Conservation (phyloP, 176 grass and related monocot species). For the Oryza punctata region DNA sequence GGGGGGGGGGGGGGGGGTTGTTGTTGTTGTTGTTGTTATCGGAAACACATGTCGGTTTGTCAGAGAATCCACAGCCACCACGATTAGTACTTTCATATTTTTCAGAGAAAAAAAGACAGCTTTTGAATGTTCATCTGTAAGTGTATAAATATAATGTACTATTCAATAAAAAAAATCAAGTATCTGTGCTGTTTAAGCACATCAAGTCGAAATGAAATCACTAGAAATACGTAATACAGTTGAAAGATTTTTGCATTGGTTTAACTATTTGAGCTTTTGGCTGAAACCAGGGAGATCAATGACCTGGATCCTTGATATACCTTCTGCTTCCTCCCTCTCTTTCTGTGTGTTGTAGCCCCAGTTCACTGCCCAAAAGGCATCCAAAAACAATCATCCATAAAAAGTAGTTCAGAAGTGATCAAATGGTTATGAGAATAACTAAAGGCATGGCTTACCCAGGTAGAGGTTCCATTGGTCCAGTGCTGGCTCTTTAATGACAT, state of each 20-base stretch:
- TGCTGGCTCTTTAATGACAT: constrained; percentile 86
- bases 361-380: constrained; percentile 48
- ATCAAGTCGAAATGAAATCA: constrained; percentile 9
- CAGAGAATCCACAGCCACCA: no score
- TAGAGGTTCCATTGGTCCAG: constrained; percentile 85
- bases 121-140: background rate
- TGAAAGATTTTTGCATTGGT: background rate
- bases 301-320: constrained; percentile 63
- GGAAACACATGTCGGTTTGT: no score
- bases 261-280: constrained; percentile 67
- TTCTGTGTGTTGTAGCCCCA: constrained; percentile 89
- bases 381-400: background rate
- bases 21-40: no score
- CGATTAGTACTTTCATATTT: no score
- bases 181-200: background rate
- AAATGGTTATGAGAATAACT: background rate
- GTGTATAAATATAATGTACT: background rate
- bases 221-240: constrained; percentile 10
- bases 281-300: constrained; percentile 76
- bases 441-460: constrained; percentile 50
- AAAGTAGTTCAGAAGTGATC: background rate
- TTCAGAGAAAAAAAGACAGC: no score
- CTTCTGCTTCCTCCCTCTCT: constrained; percentile 69
- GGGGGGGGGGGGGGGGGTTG: no score
- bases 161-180: constrained; percentile 1